Conservation (phyloP, 805 yeast genomes). For the Barnettozyma wickerhamii region DNA sequence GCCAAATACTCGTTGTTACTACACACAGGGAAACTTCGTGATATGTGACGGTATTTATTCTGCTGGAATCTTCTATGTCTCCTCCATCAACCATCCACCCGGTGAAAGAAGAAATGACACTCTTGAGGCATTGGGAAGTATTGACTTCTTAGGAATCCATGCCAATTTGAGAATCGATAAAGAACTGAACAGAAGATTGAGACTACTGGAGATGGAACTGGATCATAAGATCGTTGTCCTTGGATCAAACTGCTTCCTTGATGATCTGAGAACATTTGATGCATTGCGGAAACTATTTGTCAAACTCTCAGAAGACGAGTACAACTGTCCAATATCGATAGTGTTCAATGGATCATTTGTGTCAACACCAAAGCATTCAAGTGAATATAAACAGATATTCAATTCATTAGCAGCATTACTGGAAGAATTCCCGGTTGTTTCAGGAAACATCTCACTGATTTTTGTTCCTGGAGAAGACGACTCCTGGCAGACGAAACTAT, state of each 20-base stretch:
- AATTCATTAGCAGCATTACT: slow-evolving; percentile 69
- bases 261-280: slow-evolving; percentile 52
- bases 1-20: slow-evolving; percentile 61
- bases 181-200: slow-evolving; percentile 49
- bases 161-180: slow-evolving; percentile 56
- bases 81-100: slow-evolving; percentile 81
- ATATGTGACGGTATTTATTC: slow-evolving; percentile 84
- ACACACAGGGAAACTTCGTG: slow-evolving; percentile 70
- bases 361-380: slow-evolving; percentile 57
- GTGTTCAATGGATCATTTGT: slow-evolving; percentile 80
- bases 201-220: slow-evolving; percentile 51
- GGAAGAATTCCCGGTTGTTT: slow-evolving; percentile 51
- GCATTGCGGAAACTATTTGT: slow-evolving; percentile 62
- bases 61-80: slow-evolving; percentile 63
- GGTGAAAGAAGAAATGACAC: slow-evolving; percentile 70
- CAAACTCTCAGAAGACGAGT: slow-evolving; percentile 46
- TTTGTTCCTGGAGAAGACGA: slow-evolving; percentile 89
- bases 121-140: slow-evolving; percentile 67
- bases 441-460: slow-evolving; percentile 51
- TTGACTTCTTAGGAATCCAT: slow-evolving; percentile 61
- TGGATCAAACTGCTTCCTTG: slow-evolving; percentile 72
- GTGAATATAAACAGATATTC: slow-evolving; percentile 60
- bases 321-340: slow-evolving; percentile 58
- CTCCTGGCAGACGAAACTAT: slow-evolving; percentile 80
- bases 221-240: slow-evolving; percentile 62